Evolutionary conservation across 148 eudicot species (phyloP).

Genomic region (Rhododendron mucronatum): DNA sequence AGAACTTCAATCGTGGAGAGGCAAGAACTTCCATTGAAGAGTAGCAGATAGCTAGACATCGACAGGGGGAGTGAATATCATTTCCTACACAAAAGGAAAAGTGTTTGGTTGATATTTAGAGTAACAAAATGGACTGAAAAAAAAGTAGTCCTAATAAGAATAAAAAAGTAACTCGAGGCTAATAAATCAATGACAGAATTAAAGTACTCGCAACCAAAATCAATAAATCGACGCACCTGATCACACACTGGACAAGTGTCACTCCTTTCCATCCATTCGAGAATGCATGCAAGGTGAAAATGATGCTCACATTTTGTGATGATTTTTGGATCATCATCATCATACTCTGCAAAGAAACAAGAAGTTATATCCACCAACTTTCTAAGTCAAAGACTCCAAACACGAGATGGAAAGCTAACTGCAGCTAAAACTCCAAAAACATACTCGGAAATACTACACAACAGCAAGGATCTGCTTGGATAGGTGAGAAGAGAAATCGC

Average conservation of each 20-base stretch:
- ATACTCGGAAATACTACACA: background rate
- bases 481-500: background rate
- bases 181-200: background rate
- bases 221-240: constrained; percentile 42
- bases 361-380: background rate
- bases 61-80: constrained; percentile 25
- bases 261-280: constrained; percentile 97
- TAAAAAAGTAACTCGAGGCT: background rate
- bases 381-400: background rate
- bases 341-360: constrained; percentile 56
- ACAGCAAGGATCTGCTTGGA: background rate
- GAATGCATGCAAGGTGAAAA: constrained; percentile 91
- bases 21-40: background rate
- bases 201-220: background rate
- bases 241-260: constrained; percentile 86
- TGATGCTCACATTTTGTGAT: constrained; percentile 83
- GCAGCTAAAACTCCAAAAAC: background rate
- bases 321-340: constrained; percentile 81
- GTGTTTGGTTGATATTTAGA: background rate
- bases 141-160: background rate
- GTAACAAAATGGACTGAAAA: background rate
- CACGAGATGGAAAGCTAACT: background rate
- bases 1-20: background rate
- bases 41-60: constrained; percentile 16
- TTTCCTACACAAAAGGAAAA: constrained; percentile 31